Conservation (phyloP, 305 asterid genomes). For the Andrographis paniculata region DNA sequence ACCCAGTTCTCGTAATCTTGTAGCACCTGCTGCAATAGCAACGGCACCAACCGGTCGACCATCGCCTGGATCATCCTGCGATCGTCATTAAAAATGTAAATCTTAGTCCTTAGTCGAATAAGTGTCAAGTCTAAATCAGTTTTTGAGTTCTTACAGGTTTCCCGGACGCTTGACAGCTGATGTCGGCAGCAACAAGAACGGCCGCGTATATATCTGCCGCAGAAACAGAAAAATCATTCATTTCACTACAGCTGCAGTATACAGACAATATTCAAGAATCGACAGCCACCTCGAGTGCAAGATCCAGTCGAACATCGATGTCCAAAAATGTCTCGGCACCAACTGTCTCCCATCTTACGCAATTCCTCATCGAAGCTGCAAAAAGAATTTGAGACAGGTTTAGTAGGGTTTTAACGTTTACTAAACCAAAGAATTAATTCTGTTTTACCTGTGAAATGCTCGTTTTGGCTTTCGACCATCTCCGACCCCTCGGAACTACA, state of each 20-base stretch:
- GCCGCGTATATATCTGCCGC: conserved; percentile 53
- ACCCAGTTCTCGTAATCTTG: conserved; percentile 56
- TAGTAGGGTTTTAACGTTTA: too few relatives aligned
- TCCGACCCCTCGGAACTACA: conserved; percentile 76
- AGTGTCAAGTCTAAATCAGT: too few relatives aligned
- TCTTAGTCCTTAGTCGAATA: too few relatives aligned
- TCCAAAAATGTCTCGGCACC: conserved; percentile 34
- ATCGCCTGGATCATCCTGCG: conserved; percentile 56
- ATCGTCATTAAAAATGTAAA: too few relatives aligned
- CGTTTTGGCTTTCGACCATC: conserved; percentile 46
- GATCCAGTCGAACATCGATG: conserved; percentile 40
- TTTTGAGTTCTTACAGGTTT: conserved; percentile 32
- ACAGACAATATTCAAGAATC: background rate
- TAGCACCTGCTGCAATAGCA: conserved; percentile 48
- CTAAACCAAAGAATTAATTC: background rate
- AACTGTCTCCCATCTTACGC: conserved; percentile 48
- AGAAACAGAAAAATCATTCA: background rate
- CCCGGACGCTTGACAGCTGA: conserved; percentile 59
- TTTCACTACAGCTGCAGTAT: too few relatives aligned
- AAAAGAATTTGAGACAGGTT: conserved; percentile 8
- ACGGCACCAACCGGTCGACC: conserved; percentile 47
- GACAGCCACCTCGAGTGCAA: conserved; percentile 44
- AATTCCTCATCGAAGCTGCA: conserved; percentile 61
- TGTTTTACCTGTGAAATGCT: conserved; percentile 56
- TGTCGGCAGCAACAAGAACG: conserved; percentile 49